Conservation (phyloP, 306 rosid genomes). For the Sesbania bispinosa region DNA sequence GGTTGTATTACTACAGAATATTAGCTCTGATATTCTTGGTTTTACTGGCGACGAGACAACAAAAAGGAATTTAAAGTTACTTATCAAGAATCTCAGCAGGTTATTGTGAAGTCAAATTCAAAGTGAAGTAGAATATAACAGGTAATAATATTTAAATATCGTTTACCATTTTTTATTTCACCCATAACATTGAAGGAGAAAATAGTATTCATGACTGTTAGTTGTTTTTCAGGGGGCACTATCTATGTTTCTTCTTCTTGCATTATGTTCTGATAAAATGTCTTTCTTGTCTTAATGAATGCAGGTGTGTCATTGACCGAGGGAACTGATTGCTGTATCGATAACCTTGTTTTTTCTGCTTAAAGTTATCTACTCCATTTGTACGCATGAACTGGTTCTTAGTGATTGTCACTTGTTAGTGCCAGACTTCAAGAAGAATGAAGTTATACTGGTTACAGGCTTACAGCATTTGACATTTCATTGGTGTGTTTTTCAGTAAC, state of each 20-base stretch:
- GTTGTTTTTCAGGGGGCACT: background rate
- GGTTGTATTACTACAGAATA: conserved; percentile 45
- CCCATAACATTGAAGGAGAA: background rate
- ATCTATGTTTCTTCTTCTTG: background rate
- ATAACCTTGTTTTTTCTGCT: background rate
- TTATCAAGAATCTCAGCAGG: conserved; percentile 90
- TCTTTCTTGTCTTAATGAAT: conserved; percentile 6
- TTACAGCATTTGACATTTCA: conserved; percentile 10
- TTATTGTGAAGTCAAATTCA: conserved; percentile 50
- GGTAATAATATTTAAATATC: conserved; percentile 7
- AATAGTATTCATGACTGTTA: background rate
- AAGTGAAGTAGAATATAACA: conserved; percentile 1
- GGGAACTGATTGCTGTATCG: background rate
- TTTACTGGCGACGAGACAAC: conserved; percentile 91
- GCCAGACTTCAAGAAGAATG: background rate
- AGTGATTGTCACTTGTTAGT: background rate
- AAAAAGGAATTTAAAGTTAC: conserved; percentile 67
- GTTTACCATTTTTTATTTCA: background rate
- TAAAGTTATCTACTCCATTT: background rate
- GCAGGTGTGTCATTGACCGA: conserved; percentile 1
- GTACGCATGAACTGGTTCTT: background rate
- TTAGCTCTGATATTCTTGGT: conserved; percentile 83
- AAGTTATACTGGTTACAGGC: background rate
- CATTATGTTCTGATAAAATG: background rate
- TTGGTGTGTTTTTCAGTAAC: conserved; percentile 4